Evolutionary conservation across 2,329 filamentous ascomycete genomes (phyloP), one percentile per base, ranked within the genome.

Genomic region (Leptodontidium sp.): DNA sequence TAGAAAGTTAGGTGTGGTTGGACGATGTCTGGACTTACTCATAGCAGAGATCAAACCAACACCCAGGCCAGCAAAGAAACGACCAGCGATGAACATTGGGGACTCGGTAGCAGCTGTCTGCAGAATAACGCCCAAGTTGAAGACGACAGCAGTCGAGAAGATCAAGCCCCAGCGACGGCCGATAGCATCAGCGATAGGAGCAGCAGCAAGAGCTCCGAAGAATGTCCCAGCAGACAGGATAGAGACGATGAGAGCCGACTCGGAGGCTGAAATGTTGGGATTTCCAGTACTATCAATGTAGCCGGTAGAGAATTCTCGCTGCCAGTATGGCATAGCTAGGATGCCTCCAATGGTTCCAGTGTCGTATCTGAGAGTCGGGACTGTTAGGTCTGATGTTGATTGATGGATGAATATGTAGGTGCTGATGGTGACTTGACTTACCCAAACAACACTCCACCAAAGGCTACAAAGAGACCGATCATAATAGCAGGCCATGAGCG

Each of bases 211-310:
- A n/a, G 91, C 87, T 50, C 92, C 92, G 72, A 93, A 90, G 81
- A 94, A 94, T 45, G 91, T 93, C 68, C 91, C 91, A 38, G 89
- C 90, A 0, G 91, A 93, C n/a, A 94, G 85, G 72, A 93, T 93
- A 8, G 91, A 93, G 47, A 92, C 90, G 68, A 92, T 88, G 47
- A 88, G 82, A 0, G 90, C 91, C 55, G 87, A 83, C 71, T 88
- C 83, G 1, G 83, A 81, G 0, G 90, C 82, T 1, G 83, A 83
- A 35, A 90, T 78, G 70, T 84, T 81, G 5, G 76, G 80, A 7
- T 82, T 74, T 9, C 84, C 84, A 0, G 79, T 47, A 11, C 80
- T 66, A 71, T 87, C 81, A 32, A 73, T 66, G 73, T 84, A 84
- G 15, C 86, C 86, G 0, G 86, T 88, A 24, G 84, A 86, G 76